phyloP scores from a whole-genome alignment of 2,329 filamentous ascomycete genomes.

The Botrytis paeoniae region DNA sequence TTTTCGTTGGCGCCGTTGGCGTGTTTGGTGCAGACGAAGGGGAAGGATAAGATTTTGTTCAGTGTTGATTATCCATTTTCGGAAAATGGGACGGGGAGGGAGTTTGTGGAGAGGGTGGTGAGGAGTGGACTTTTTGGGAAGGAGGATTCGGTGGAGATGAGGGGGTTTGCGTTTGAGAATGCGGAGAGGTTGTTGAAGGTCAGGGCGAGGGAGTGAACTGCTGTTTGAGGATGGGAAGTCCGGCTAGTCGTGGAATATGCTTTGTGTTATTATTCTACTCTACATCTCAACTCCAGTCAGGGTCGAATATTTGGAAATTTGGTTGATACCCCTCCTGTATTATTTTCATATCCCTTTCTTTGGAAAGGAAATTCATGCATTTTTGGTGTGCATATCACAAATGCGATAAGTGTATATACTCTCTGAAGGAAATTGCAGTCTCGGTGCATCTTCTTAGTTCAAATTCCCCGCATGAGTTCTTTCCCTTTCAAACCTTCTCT shows the following conservation, averaged over 20 bases:
- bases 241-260: no score
- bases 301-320: neutral
- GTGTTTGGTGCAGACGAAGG: slow-evolving; percentile 44
- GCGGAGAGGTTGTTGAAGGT: slow-evolving; percentile 46
- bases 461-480: neutral
- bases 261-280: neutral
- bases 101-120: slow-evolving; percentile 48
- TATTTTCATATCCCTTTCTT: neutral
- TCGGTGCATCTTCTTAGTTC: neutral
- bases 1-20: slow-evolving; percentile 49
- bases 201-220: neutral
- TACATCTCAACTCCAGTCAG: neutral
- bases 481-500: neutral
- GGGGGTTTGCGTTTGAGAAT: slow-evolving; percentile 50
- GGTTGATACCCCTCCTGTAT: neutral
- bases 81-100: slow-evolving; percentile 47
- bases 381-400: neutral
- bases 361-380: no score
- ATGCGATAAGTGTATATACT: accelerated
- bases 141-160: slow-evolving; percentile 45
- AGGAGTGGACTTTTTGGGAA: slow-evolving; percentile 48
- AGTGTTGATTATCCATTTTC: slow-evolving; percentile 58
- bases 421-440: neutral
- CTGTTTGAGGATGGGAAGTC: neutral
- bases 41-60: slow-evolving; percentile 51